Evolutionary conservation across 1,284 basidiomycete genomes (phyloP).

Genomic region (Coriolopsis trogii): DNA sequence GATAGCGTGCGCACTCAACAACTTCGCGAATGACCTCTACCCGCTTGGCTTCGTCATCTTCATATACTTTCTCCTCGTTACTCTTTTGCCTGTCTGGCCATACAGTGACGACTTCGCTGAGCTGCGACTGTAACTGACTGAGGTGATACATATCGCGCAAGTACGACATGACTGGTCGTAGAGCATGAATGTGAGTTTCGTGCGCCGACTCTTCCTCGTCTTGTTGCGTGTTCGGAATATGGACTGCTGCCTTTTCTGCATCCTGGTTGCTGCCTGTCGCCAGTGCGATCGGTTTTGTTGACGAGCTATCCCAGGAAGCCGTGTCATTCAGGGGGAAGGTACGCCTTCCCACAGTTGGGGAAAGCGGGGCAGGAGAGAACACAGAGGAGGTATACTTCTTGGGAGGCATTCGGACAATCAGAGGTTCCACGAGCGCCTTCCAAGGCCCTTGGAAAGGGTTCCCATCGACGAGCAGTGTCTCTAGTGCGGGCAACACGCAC

Average conservation of each 20-base stretch:
- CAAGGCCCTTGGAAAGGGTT: constrained; percentile 95
- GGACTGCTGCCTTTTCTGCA: constrained; percentile 39
- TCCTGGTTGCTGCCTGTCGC: constrained; percentile 48
- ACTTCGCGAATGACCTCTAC: constrained; percentile 84
- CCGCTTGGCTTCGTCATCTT: constrained; percentile 84
- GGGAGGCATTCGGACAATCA: constrained; percentile 64
- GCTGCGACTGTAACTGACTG: constrained; percentile 56
- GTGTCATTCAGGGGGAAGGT: no score
- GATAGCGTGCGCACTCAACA: constrained; percentile 63
- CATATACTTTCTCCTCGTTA: constrained; percentile 78
- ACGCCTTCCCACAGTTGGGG: no score
- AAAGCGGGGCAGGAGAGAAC: constrained; percentile 64
- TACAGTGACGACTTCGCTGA: constrained; percentile 50
- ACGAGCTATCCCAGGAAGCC: no score
- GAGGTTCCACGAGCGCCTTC: constrained; percentile 84
- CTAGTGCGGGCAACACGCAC: constrained; percentile 79
- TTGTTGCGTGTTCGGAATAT: constrained; percentile 48
- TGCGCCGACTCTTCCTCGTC: constrained; percentile 71
- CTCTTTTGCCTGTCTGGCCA: constrained; percentile 41
- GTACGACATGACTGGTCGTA: constrained; percentile 93
- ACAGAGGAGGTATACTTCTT: no score
- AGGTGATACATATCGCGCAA: constrained; percentile 94
- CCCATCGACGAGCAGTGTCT: constrained; percentile 88
- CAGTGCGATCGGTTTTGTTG: no score
- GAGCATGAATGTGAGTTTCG: constrained; percentile 73